Conservation (phyloP, 2,329 filamentous ascomycete genomes). For the Aspergillus sp. region DNA sequence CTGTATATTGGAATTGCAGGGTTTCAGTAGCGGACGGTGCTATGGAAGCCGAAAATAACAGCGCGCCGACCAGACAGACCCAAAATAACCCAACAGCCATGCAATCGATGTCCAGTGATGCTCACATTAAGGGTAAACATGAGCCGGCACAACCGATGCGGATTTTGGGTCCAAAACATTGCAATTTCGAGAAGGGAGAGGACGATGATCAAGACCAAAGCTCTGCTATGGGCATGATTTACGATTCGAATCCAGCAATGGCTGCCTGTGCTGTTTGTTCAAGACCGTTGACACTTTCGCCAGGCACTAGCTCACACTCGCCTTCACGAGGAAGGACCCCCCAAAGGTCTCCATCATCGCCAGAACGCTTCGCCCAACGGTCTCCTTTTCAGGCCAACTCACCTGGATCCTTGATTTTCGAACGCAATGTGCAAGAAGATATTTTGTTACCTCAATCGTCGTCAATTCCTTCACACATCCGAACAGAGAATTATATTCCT, state of each 20-base stretch:
- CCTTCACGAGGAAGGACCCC: neutral
- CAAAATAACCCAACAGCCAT: neutral
- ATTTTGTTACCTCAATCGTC: conserved; percentile 68
- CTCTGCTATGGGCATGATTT: neutral
- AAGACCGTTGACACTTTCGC: conserved; percentile 3
- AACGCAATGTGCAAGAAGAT: conserved; percentile 88
- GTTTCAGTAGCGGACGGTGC: neutral
- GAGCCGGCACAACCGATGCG: neutral
- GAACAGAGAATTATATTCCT: conserved; percentile 91
- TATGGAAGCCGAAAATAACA: neutral
- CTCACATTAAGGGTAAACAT: neutral
- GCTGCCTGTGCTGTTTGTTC: neutral
- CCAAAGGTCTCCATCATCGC: conserved; percentile 1
- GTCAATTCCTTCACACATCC: conserved; percentile 89
- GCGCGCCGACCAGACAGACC: neutral
- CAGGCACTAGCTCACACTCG: neutral
- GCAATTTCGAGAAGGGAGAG: neutral
- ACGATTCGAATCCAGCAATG: neutral
- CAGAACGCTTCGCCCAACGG: neutral
- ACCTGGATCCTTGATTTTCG: conserved; percentile 81
- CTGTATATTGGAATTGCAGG: neutral
- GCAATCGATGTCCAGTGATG: neutral
- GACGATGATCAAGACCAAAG: neutral
- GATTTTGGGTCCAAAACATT: neutral
- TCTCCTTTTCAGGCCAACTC: conserved; percentile 66